Evolutionary conservation across 2,329 filamentous ascomycete genomes (phyloP).

Genomic region (Teratosphaeria zuluensis): DNA sequence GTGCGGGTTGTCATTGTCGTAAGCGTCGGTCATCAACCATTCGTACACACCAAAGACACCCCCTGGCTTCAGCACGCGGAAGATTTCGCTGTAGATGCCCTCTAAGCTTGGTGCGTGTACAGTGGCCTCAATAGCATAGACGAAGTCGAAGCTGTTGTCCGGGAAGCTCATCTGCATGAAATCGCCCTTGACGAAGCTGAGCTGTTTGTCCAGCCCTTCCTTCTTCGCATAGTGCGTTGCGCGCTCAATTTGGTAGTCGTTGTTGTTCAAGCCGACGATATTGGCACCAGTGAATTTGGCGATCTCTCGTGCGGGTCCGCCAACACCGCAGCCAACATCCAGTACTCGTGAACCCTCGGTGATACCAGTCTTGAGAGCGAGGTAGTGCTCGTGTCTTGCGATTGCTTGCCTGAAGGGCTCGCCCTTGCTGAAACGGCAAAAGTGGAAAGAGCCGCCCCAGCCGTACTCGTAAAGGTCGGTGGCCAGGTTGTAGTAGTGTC

Average conservation of each 20-base stretch:
- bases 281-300: constrained; percentile 89
- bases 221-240: constrained; percentile 76
- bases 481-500: constrained; percentile 54
- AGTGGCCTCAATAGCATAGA: constrained; percentile 96
- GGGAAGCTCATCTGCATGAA: constrained; percentile 99
- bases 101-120: constrained; percentile 85
- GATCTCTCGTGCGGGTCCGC: constrained; percentile 89
- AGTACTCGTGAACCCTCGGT: constrained; percentile 80
- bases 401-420: constrained; percentile 88
- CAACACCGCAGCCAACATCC: constrained; percentile 94
- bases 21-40: constrained; percentile 96
- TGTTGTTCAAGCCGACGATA: constrained; percentile 92
- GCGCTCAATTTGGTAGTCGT: constrained; percentile 96
- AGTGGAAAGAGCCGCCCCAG: constrained; percentile 95
- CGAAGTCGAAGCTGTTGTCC: constrained; percentile 83
- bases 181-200: constrained; percentile 85
- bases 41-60: constrained; percentile 96
- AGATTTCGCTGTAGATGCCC: constrained; percentile 90
- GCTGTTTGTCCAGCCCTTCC: constrained; percentile 69
- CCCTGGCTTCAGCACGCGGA: constrained; percentile 89
- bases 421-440: constrained; percentile 81
- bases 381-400: constrained; percentile 94
- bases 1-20: constrained; percentile 76
- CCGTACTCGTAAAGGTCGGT: constrained; percentile 59
- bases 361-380: constrained; percentile 80